Evolutionary conservation across 768 basidiomycete genomes (phyloP), one percentile per base, ranked within the genome.

Genomic region (Lactifluus rugatus): DNA sequence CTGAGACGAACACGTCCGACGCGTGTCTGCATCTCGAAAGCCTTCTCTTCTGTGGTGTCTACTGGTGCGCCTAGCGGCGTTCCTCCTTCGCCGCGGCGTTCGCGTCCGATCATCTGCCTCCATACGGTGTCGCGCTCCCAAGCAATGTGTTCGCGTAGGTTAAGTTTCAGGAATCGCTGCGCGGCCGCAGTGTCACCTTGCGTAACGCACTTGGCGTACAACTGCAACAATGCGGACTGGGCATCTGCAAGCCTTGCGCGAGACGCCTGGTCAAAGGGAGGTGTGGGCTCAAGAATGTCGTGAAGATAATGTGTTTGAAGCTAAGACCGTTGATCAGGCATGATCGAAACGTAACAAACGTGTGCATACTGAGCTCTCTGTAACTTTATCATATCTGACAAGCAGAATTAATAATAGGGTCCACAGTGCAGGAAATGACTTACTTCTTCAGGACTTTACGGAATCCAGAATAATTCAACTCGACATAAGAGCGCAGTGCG

Each of bases 121-220:
- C 96, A 99, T 13, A 98, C 87, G 1, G 96, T 99, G 67, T 98
- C 93, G 32, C 96, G 82, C 67, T 98, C 95, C 84, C 94, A 95
- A 3, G 95, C 94, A 61, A 95, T 88, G 68, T 92, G 87, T 71
- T 97, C 93, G 19, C 92, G 83, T 56, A 94, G 85, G 69, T 94
- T 84, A 16, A 92, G 77, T 61, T 84, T 83, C 46, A 99, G 80
- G 68, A 95, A 89, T 63, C 89, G 84, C 44, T 82, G 78, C 0
- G 94, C 94, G 17, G 79, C 68, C 2, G 75, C 70, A 21, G 72
- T 66, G 70, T 98, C 88, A 9, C 84, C 87, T 2, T 76, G 77
- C 0, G 89, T 84, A 28, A 94, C 88, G 62, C 95, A 92, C 65
- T 87, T 85, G 21, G 93, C 78, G 69, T 96, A 97, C 14, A 94